Evolutionary conservation across 2,329 filamentous ascomycete species (phyloP).

Genomic region (Escovopsis sp.): DNA sequence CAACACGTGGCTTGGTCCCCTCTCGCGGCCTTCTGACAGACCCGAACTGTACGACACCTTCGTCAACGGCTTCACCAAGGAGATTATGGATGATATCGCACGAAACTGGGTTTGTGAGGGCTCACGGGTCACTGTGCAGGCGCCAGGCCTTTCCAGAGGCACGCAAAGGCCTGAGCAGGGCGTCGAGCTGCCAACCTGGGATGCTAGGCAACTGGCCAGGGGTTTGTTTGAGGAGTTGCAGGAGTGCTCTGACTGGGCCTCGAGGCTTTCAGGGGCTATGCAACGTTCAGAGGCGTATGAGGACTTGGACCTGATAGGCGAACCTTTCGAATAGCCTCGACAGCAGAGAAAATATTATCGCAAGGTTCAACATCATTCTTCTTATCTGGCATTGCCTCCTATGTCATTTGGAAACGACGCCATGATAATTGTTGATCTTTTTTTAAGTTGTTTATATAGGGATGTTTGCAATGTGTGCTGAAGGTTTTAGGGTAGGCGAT

Average conservation of each 20-base stretch:
- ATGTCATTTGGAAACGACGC: no score
- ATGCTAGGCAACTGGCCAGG: slow-evolving; percentile 14
- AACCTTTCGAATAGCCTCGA: no score
- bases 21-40: no score
- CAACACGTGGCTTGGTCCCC: no score
- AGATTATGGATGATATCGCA: slow-evolving; percentile 29
- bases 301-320: background rate
- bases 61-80: slow-evolving; percentile 24
- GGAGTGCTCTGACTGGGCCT: slow-evolving; percentile 22
- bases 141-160: slow-evolving; percentile 19
- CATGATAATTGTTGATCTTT: no score
- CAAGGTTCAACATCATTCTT: no score
- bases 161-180: slow-evolving; percentile 18
- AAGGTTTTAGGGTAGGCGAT: background rate
- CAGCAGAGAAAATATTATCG: no score
- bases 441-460: no score
- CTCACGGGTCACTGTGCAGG: slow-evolving; percentile 22
- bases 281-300: background rate
- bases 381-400: no score
- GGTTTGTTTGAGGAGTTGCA: slow-evolving; percentile 17
- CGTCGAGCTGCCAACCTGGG: slow-evolving; percentile 18
- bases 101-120: slow-evolving; percentile 27
- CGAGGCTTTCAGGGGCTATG: slow-evolving; percentile 5
- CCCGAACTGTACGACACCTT: slow-evolving; percentile 12
- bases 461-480: no score